Evolutionary conservation across 2,329 filamentous ascomycete genomes (phyloP).

Genomic region (Fusarium torulosum): DNA sequence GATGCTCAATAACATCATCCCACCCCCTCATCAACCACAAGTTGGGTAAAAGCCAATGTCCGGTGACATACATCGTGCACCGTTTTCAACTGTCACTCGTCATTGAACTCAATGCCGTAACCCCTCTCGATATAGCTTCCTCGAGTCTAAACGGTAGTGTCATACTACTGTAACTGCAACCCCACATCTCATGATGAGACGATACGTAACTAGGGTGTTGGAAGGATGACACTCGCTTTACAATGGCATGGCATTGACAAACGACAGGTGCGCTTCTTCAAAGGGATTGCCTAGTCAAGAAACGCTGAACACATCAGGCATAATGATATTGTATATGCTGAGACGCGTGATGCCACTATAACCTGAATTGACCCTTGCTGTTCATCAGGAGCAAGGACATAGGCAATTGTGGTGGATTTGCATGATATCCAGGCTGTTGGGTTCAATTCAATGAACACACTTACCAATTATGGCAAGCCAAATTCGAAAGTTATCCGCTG

Average conservation of each 20-base stretch:
- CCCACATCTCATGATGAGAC: conserved; percentile 24
- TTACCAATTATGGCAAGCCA: conserved; percentile 30
- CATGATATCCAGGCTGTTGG: conserved; percentile 28
- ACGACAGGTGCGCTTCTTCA: conserved; percentile 34
- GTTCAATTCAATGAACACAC: conserved; percentile 19
- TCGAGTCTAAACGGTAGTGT: conserved; percentile 12
- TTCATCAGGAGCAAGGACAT: not conserved
- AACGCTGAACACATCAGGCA: not conserved
- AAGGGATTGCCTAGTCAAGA: conserved; percentile 2
- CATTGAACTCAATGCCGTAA: conserved; percentile 12
- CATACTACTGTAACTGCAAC: conserved; percentile 8
- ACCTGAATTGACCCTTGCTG: conserved; percentile 6
- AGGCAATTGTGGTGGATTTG: not conserved
- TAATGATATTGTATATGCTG: conserved; percentile 12
- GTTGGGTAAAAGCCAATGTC: conserved; percentile 25
- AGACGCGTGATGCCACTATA: conserved; percentile 40
- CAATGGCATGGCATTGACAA: not conserved
- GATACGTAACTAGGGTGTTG: conserved; percentile 7
- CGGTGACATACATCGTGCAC: conserved; percentile 34
- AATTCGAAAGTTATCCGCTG: conserved; percentile 19
- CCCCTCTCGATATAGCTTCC: conserved; percentile 23
- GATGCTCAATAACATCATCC: conserved; percentile 35
- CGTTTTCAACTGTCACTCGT: conserved; percentile 29
- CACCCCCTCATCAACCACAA: conserved; percentile 20
- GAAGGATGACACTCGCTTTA: not conserved